Evolutionary conservation across 768 basidiomycete species (phyloP).

Genomic region (Asterophora parasitica): DNA sequence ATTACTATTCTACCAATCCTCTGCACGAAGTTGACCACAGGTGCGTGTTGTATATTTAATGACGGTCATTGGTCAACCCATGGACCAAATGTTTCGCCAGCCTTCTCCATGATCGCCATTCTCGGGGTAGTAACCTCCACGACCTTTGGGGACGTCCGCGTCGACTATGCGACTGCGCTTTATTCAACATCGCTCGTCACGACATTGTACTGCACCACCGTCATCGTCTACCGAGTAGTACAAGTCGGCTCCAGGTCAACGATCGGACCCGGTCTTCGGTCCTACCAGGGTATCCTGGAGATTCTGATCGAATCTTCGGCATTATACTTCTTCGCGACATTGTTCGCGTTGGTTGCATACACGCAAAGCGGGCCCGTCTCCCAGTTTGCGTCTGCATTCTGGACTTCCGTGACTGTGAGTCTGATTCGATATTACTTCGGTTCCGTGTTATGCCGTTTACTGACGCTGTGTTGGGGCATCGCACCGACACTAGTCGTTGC

Average conservation of each 20-base stretch:
- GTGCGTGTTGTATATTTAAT: slow-evolving; percentile 3
- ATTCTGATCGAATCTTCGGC: slow-evolving; percentile 16
- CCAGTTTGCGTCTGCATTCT: slow-evolving; percentile 17
- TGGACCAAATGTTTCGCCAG: neutral
- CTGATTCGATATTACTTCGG: too few species aligned
- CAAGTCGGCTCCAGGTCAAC: slow-evolving; percentile 2
- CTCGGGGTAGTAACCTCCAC: slow-evolving; percentile 11
- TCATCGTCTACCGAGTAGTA: slow-evolving; percentile 13
- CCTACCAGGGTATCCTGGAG: slow-evolving; percentile 15
- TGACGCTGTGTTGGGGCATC: slow-evolving; percentile 9
- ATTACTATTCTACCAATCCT: slow-evolving; percentile 7
- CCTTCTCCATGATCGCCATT: slow-evolving; percentile 15
- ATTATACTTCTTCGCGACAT: slow-evolving; percentile 15
- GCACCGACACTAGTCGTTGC: slow-evolving; percentile 16
- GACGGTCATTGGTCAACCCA: neutral
- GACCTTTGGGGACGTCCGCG: slow-evolving; percentile 11
- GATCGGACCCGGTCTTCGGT: slow-evolving; percentile 3
- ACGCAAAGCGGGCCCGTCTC: slow-evolving; percentile 14
- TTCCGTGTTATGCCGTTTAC: neutral
- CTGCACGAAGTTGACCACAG: slow-evolving; percentile 12
- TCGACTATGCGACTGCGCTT: slow-evolving; percentile 15
- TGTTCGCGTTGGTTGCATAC: slow-evolving; percentile 14
- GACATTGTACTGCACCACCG: slow-evolving; percentile 14
- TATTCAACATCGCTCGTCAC: slow-evolving; percentile 15
- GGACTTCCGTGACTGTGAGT: slow-evolving; percentile 15